Evolutionary conservation across 257 asterid genomes (phyloP), one percentile per base, ranked within the genome.

Genomic region (Fraxinus quadrangulata): DNA sequence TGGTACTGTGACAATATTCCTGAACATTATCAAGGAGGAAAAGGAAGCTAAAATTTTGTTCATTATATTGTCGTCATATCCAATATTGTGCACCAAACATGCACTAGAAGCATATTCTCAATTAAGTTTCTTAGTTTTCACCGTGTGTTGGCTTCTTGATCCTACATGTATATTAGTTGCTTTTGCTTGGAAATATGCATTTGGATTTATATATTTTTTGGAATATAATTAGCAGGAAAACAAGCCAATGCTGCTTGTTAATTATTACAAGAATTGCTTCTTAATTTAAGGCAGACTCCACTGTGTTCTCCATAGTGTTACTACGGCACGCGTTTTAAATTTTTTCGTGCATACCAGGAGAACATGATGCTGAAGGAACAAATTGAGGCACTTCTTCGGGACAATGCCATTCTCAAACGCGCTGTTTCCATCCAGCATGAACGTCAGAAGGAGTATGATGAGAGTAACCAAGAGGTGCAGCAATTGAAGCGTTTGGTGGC

Each of bases 401-500:
- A 94, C 74, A 94, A 92, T 78, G 63, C 78, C 70, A 83, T 92
- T 83, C 96, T 94, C 67, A 94, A 94, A 77, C 91, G 97, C 59
- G 97, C 96, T 1, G 97, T 94, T n/a, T 77, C 94, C 51, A 89
- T 92, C 81, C 97, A 92, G 77, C 94, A 89, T 39, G 97, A 94
- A 79, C 97, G 96, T 19, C 98, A 91, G 79, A 94, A 89, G 80
- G 98, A 91, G 83, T 78, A 79, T 67, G 97, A 91, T 19, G 92
- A 85, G 81, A 89, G 77, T 86, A 89, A 75, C 76, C 88, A 79
- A 70, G 97, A 92, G 84, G 90, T 87, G 73, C 90, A 83, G 83
- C 92, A 91, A 40, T 74, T 93, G 90, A 93, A 90, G 89, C 92
- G 85, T 85, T 21, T 91, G 91, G 74, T 90, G 74, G 75, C 85